Base-by-base conservation (phyloP, 2,329 filamentous ascomycete genomes). In the Trichothecium roseum region DNA sequence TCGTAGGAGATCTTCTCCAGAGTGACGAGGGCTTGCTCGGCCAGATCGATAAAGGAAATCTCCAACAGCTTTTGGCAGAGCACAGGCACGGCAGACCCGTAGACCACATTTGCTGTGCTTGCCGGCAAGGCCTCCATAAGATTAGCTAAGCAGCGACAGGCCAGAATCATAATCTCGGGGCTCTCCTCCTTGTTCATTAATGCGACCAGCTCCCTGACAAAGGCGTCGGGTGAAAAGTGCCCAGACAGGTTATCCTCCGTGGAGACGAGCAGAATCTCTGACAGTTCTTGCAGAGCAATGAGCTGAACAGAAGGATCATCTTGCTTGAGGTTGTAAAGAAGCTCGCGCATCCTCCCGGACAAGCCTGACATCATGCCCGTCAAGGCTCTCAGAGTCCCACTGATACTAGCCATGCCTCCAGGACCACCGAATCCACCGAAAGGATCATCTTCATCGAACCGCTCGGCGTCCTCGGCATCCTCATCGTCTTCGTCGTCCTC, bases 1-100 rank as follows among this genome's bases (percentile, higher is more conserved):
- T 98, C 91, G 38, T 89, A 78, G 0, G 91, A 98, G 34, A 98
- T 95, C 62, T 96, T 98, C 55, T 96, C 88, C 36, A 98, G 67
- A 0, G 91, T 98, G 63, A 87, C 98, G 34, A 98, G 65, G 39
- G 91, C 87, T 63, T 98, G 93, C 61, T 98, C 91, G 27, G 93
- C 93, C 36, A 98, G 69, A 57, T 98, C 91, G 54, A 98, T 98
- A 56, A 89, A 98, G 42, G 89, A 82, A 31, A 96, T 96, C 59
- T 96, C 88, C 41, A 96, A 69, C 20, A 98, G 69, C 60, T 96
- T 98, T 53, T 89, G 84, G 61, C 91, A 96, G 18, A 98, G 66
- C 10, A 98, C 79, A 3, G 91, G 88, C 5, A 98, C 91, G 24
- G 91, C 91, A 34, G 87, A 86, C n/a, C 88, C 89, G 54, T 96